phyloP scores from a whole-genome alignment of 1,139 yeast genomes.

The Diutina scorzettiae region DNA sequence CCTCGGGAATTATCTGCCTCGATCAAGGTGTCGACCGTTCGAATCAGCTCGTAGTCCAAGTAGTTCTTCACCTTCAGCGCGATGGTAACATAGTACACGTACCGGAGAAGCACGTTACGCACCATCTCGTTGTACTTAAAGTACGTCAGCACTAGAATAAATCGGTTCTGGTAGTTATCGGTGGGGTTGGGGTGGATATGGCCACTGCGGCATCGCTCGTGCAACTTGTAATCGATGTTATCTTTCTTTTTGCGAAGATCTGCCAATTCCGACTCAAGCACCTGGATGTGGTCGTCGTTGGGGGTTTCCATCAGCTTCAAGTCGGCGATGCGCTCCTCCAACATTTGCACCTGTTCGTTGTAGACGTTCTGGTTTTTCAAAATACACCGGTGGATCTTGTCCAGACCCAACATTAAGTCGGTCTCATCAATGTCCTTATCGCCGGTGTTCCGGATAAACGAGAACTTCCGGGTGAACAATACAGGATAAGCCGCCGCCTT shows the following conservation, averaged over 20 bases:
- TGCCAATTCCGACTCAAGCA: background rate
- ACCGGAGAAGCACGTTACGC: slow-evolving; percentile 24
- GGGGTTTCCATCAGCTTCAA: background rate
- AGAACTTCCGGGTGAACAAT: slow-evolving; percentile 24
- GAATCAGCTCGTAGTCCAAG: slow-evolving; percentile 26
- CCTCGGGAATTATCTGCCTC: background rate
- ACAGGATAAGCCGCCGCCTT: slow-evolving; percentile 21
- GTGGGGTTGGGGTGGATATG: slow-evolving; percentile 6
- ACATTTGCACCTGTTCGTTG: background rate
- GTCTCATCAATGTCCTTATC: background rate
- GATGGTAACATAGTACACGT: slow-evolving; percentile 28
- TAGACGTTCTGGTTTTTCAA: background rate
- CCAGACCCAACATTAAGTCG: background rate
- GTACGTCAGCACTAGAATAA: slow-evolving; percentile 28
- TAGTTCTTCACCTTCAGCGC: slow-evolving; percentile 19
- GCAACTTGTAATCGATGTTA: background rate
- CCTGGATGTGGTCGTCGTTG: background rate
- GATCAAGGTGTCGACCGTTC: slow-evolving; percentile 17
- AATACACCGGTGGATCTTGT: slow-evolving; percentile 1
- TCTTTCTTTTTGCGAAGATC: background rate
- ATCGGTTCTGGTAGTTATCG: slow-evolving; percentile 28
- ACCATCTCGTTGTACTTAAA: slow-evolving; percentile 32
- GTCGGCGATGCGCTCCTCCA: background rate
- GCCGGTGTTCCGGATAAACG: slow-evolving; percentile 27
- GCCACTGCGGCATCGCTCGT: background rate